Base-by-base conservation (phyloP, 306 rosid species). In the Pachyrhizus erosus region DNA sequence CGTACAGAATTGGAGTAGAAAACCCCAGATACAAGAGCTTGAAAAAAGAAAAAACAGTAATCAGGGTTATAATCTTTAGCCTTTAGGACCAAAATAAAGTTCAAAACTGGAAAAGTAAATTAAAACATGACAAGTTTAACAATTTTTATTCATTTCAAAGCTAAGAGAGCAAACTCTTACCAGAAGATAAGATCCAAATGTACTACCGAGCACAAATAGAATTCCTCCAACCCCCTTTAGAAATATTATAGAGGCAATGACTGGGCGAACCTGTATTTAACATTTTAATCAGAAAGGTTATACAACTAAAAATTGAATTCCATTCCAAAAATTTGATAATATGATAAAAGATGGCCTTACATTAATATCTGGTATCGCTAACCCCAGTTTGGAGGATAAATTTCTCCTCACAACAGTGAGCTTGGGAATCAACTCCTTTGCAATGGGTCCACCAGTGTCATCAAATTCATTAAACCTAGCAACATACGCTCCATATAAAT, bases 181-280 rank as follows among this genome's bases (percentile, higher is more conserved):
- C 91, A 95, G 85, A 39, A 93, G 88, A 83, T 67, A 83, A 81
- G 99, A 90, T 87, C 98, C 99, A 78, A 90, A 21, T 48, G 83
- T 79, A 78, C 92, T 89, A 27, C 94, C 96, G 69, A 95, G 78
- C 76, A 95, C 90, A 75, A 95, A 95, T 13, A 95, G 83, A 76
- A 93, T 82, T 80, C 96, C 99, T 79, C 99, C 99, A 66, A 95
- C 49, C 46, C 92, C 99, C 84, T 93, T 91, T 8, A 90, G 87
- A 57, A 90, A 72, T 39, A 91, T 85, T 67, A 82, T 85, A 65
- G 83, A 29, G 79, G 85, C 86, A 75, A 88, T 91, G 70, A 91
- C 65, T 58, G 90, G 91, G 57, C 85, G 84, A 71, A 86, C 86
- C 99, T 95, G 93, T 31, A 84, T 34, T 39, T 34, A 61, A 72